Evolutionary conservation across 2,329 filamentous ascomycete species (phyloP).

Genomic region (Cytospora paraplurivora): DNA sequence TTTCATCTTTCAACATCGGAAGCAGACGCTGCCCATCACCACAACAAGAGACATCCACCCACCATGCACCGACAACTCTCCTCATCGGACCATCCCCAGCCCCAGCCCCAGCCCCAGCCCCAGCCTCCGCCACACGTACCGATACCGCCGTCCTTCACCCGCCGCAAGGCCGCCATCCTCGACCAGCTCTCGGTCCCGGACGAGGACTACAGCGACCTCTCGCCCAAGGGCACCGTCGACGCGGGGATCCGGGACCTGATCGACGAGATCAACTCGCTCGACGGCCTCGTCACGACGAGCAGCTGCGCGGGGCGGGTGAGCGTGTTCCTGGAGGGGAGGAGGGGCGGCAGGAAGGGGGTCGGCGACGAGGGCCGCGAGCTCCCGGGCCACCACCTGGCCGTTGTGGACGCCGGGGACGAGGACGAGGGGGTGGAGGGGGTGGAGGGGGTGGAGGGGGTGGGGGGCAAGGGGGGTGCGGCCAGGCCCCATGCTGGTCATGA

Average conservation of each 20-base stretch:
- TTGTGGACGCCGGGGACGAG: neutral
- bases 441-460: neutral
- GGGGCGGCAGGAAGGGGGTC: slow-evolving; percentile 35
- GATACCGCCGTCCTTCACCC: slow-evolving; percentile 46
- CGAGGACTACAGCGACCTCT: slow-evolving; percentile 76
- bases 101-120: neutral
- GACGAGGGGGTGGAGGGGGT: neutral
- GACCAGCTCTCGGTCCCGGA: slow-evolving; percentile 68
- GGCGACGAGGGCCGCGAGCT: slow-evolving; percentile 30
- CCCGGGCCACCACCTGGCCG: slow-evolving; percentile 25
- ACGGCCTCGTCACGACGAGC: slow-evolving; percentile 85
- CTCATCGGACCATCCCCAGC: neutral
- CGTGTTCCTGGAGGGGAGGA: slow-evolving; percentile 82
- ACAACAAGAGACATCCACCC: neutral
- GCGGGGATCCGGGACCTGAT: slow-evolving; percentile 76
- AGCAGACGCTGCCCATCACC: neutral
- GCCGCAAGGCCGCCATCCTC: slow-evolving; percentile 74
- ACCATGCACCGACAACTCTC: neutral
- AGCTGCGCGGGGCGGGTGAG: slow-evolving; percentile 88
- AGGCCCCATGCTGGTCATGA: neutral
- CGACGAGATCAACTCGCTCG: slow-evolving; percentile 70
- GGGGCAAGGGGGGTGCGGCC: neutral
- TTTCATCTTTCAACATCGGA: neutral
- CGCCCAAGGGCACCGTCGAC: slow-evolving; percentile 87
- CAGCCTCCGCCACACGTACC: neutral